Percentiles rank a stretch among this genome's conserved stretches.
Evolutionary conservation across 306 rosid genomes (phyloP).

Genomic region (Prunus armeniaca): DNA sequence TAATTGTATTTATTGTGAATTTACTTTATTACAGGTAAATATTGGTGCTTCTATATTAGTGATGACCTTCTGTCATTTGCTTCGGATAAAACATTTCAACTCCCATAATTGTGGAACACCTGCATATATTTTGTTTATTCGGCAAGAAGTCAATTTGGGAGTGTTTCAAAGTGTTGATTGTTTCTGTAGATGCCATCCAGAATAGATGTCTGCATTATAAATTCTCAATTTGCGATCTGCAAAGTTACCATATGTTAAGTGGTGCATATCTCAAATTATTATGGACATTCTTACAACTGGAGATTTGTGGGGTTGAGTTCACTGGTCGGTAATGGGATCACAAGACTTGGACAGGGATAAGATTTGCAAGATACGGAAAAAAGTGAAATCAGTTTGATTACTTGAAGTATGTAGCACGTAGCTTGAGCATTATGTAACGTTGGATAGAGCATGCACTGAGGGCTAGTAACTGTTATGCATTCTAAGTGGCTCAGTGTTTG

Average conservation of each 20-base stretch:
- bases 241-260: conserved; percentile 31
- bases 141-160: conserved; percentile 50
- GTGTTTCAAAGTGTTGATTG: conserved; percentile 43
- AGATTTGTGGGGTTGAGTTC: conserved; percentile 27
- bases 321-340: conserved; percentile 17
- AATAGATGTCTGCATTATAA: conserved; percentile 50
- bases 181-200: conserved; percentile 42
- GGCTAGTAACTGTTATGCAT: conserved; percentile 6
- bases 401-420: conserved; percentile 20
- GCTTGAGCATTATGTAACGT: background rate
- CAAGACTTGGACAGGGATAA: conserved; percentile 18
- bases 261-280: conserved; percentile 30
- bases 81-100: conserved; percentile 36
- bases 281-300: conserved; percentile 34
- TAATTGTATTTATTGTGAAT: conserved; percentile 3
- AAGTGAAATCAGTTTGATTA: background rate
- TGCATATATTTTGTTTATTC: conserved; percentile 39
- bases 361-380: conserved; percentile 23
- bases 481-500: conserved; percentile 25
- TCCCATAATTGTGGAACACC: conserved; percentile 25
- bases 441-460: conserved; percentile 15
- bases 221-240: conserved; percentile 28
- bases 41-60: conserved; percentile 43
- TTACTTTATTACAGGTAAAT: conserved; percentile 66
- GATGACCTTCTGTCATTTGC: conserved; percentile 51